Conservation (phyloP, 495 filamentous ascomycete species). For the Xylaria acuta region DNA sequence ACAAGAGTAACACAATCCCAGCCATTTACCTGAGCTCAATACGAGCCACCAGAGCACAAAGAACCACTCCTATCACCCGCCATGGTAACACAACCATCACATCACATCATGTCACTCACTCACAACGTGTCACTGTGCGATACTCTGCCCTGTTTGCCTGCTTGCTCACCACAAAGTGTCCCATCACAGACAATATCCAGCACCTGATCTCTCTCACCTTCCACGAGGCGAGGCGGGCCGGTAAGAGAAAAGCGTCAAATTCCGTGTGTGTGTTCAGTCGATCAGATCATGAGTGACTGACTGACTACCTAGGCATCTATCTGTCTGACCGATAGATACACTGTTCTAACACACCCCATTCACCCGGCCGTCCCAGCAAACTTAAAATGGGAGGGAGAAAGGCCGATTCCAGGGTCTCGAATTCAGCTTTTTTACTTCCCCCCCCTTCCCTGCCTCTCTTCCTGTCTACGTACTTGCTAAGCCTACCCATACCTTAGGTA, state of each 20-base stretch:
- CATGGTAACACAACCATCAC: neutral
- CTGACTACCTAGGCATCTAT: too few relatives aligned
- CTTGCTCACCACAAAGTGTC: neutral
- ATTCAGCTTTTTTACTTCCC: neutral
- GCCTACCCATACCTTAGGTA: neutral
- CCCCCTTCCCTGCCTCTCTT: neutral
- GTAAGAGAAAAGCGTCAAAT: neutral
- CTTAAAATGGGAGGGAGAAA: neutral
- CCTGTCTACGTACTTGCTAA: neutral
- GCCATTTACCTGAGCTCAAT: neutral
- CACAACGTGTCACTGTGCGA: neutral
- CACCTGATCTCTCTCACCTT: neutral
- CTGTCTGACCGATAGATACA: neutral
- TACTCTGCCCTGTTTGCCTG: neutral
- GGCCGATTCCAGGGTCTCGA: neutral
- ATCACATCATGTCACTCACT: neutral
- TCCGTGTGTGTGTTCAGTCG: too few relatives aligned
- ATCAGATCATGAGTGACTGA: neutral
- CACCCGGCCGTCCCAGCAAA: neutral
- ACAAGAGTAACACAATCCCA: neutral
- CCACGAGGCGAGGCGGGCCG: neutral
- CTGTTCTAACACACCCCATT: neutral
- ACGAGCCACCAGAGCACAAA: neutral
- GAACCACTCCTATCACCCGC: neutral
- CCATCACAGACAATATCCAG: neutral